Evolutionary conservation across 2,329 filamentous ascomycete genomes (phyloP), one percentile per base, ranked within the genome.

Genomic region (Thielaviopsis punctulata): DNA sequence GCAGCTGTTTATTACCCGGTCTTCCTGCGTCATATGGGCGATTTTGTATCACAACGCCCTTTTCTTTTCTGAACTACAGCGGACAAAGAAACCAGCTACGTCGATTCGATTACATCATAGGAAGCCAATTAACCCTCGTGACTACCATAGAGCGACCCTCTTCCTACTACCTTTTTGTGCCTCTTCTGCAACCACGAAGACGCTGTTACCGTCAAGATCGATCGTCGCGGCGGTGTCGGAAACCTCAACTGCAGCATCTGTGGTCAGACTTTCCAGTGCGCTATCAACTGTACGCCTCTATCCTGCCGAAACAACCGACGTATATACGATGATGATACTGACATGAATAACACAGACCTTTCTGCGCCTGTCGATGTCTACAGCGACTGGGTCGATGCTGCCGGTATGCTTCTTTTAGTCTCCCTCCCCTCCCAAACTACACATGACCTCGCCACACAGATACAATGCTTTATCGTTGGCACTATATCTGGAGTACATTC

Each of bases 151-250:
- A 69, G 76, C 64, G 84, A 89, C 60, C 77, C 80, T 41, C 74
- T 92, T 18, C 75, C 83, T 3, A 89, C 86, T 2, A 78, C 79
- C n/a, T 98, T 98, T 67, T 86, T 89, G 53, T 98, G 92, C 65
- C 80, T 98, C 45, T 98, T 98, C 70, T 98, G 92, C 74, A 96
- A 95, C 66, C 89, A 96, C 68, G 92, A 96, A 64, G 92, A 87
- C 59, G 86, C 89, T 0, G 86, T 98, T 50, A 76, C 79, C 24
- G 85, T 95, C 59, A 92, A 93, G 67, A 75, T 98, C 49, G 88
- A 98, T 65, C 95, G 94, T 73, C 96, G 96, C 65, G 73, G 80
- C 24, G 87, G 87, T 49, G 76, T 95, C 36, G 92, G 90, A 46
- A 79, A 84, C 56, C 73, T 98, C 23, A 79, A 82, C 55, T 98